A percentile compares a stretch with the other conserved stretches of the same genome.
Conservation (phyloP, 192 early-diverging fungal species). For the Jimgerdemannia flammicorona region DNA sequence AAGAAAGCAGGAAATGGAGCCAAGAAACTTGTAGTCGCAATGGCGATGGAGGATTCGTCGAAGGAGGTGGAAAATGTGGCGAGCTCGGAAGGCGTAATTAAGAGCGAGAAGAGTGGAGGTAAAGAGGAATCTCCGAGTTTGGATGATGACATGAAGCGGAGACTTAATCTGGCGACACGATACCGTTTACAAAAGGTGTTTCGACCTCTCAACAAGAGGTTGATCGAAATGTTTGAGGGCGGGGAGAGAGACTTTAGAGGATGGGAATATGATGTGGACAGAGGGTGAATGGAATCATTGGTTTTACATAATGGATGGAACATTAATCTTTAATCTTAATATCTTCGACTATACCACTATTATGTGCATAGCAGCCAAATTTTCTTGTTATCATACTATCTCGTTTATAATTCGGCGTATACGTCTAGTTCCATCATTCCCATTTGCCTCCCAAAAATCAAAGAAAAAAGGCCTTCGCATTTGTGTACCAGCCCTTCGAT, state of each 20-base stretch:
- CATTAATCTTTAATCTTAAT: neutral
- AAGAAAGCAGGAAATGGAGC: neutral
- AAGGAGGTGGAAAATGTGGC: neutral
- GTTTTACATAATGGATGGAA: neutral
- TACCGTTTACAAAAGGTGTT: slow-evolving; percentile 46
- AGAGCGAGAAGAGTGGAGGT: neutral
- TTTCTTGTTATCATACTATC: too few species aligned
- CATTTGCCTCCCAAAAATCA: too few species aligned
- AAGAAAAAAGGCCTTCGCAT: too few species aligned
- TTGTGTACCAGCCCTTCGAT: too few species aligned
- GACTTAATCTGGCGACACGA: slow-evolving; percentile 37
- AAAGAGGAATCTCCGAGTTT: neutral
- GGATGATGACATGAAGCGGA: neutral
- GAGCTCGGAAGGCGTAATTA: neutral
- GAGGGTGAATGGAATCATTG: slow-evolving; percentile 24
- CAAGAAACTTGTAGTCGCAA: slow-evolving; percentile 9
- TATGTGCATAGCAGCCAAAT: neutral
- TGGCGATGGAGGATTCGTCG: slow-evolving; percentile 20
- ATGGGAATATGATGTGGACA: slow-evolving; percentile 51
- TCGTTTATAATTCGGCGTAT: too few species aligned
- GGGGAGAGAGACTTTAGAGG: slow-evolving; percentile 37
- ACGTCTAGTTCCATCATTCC: too few species aligned
- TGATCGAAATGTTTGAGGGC: slow-evolving; percentile 42
- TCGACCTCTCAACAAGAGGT: slow-evolving; percentile 37
- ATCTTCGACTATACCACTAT: neutral